Percentiles rank a stretch among this genome's conserved stretches.
Conservation (phyloP, 768 basidiomycete genomes). For the Lentinula sp. region DNA sequence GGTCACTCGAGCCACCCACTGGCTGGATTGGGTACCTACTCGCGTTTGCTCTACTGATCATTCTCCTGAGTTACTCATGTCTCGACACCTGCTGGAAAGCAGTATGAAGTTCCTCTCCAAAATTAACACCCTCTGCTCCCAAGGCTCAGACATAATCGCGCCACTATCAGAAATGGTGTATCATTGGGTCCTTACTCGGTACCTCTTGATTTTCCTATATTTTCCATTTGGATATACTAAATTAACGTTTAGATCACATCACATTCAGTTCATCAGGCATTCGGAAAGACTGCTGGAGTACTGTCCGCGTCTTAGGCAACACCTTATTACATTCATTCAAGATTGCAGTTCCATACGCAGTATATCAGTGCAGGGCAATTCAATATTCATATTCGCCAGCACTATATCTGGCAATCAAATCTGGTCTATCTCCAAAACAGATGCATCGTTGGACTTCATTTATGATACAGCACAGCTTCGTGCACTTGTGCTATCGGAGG, state of each 20-base stretch:
- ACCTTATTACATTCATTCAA: neutral
- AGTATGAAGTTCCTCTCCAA: neutral
- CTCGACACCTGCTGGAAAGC: neutral
- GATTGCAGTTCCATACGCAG: neutral
- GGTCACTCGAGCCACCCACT: neutral
- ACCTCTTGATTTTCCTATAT: neutral
- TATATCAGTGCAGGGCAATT: neutral
- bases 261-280: neutral
- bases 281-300: neutral
- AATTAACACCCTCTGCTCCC: neutral
- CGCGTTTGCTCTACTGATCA: neutral
- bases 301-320: neutral
- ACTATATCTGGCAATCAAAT: neutral
- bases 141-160: neutral
- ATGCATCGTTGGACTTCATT: neutral
- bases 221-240: neutral
- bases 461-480: conserved; percentile 3
- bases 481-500: neutral
- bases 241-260: neutral
- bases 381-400: neutral
- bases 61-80: neutral
- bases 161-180: conserved; percentile 1
- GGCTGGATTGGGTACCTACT: conserved; percentile 2
- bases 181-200: neutral
- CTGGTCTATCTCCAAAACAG: neutral